Evolutionary conservation across 2,329 filamentous ascomycete species (phyloP).

Genomic region (Fusarium temperatum): DNA sequence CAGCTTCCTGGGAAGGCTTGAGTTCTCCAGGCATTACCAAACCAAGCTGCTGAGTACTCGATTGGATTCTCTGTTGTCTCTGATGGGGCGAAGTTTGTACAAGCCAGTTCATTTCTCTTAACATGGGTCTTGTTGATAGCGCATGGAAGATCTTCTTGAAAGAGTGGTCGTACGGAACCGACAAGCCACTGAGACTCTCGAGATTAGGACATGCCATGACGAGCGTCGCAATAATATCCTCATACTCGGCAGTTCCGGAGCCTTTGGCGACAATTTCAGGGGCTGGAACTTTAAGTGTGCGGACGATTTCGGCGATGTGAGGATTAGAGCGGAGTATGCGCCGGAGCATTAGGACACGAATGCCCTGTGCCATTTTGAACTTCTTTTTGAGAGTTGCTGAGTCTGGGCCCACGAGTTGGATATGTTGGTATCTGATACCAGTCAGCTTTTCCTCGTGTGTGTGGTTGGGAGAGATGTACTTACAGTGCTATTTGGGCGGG

Average conservation of each 20-base stretch:
- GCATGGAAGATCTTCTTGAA: constrained; percentile 68
- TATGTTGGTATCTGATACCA: constrained; percentile 62
- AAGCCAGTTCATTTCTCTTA: constrained; percentile 69
- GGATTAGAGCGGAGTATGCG: constrained; percentile 64
- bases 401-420: constrained; percentile 68
- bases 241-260: constrained; percentile 58
- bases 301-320: constrained; percentile 64
- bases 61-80: constrained; percentile 44
- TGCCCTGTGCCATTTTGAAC: constrained; percentile 62
- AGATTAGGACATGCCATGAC: constrained; percentile 73
- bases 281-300: constrained; percentile 61
- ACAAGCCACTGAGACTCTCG: constrained; percentile 65
- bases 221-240: constrained; percentile 66
- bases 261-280: constrained; percentile 54
- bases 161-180: constrained; percentile 63
- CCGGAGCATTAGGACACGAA: constrained; percentile 64
- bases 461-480: constrained; percentile 37
- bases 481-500: constrained; percentile 62
- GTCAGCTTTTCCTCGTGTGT: constrained; percentile 13
- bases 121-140: constrained; percentile 62
- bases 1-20: constrained; percentile 47
- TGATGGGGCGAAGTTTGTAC: constrained; percentile 51
- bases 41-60: constrained; percentile 44
- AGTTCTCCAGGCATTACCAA: constrained; percentile 44
- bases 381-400: constrained; percentile 64